phyloP scores from a whole-genome alignment of 2,329 filamentous ascomycete species.

The Rugonectria rugulosa region DNA sequence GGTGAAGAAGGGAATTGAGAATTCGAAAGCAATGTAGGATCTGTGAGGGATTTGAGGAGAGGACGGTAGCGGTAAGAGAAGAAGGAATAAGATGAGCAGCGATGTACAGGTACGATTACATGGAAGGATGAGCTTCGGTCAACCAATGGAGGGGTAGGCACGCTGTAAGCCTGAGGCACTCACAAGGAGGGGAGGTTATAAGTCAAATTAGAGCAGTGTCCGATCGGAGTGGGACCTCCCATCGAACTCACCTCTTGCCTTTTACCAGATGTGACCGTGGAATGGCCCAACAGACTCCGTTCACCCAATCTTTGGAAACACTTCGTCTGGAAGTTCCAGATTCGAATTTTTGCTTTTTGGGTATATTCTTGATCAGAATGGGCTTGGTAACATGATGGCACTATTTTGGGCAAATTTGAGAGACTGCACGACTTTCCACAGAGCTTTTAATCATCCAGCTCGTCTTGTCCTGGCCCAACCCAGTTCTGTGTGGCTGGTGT shows the following conservation, averaged over 20 bases:
- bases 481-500: neutral
- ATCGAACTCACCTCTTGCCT: slow-evolving; percentile 80
- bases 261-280: slow-evolving; percentile 84
- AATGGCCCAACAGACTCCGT: slow-evolving; percentile 60
- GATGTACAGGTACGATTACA: neutral
- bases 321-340: slow-evolving; percentile 47
- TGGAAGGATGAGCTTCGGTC: neutral
- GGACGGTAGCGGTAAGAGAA: neutral
- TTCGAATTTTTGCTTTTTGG: slow-evolving; percentile 51
- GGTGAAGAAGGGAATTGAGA: neutral
- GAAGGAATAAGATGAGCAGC: neutral
- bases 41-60: neutral
- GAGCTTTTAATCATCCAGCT: neutral
- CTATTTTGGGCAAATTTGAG: slow-evolving; percentile 13
- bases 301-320: slow-evolving; percentile 60
- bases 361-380: slow-evolving; percentile 8
- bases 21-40: neutral
- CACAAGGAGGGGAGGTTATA: slow-evolving; percentile 25
- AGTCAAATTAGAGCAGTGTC: neutral
- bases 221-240: slow-evolving; percentile 71
- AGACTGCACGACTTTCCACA: too few species aligned
- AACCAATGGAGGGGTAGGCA: neutral
- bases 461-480: neutral
- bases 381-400: neutral
- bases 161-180: neutral